These are phyloP conservation scores for Metarhizium anisopliae DNA, from an alignment of 2,329 filamentous ascomycete species.

Conservation along the genomic window DNA sequence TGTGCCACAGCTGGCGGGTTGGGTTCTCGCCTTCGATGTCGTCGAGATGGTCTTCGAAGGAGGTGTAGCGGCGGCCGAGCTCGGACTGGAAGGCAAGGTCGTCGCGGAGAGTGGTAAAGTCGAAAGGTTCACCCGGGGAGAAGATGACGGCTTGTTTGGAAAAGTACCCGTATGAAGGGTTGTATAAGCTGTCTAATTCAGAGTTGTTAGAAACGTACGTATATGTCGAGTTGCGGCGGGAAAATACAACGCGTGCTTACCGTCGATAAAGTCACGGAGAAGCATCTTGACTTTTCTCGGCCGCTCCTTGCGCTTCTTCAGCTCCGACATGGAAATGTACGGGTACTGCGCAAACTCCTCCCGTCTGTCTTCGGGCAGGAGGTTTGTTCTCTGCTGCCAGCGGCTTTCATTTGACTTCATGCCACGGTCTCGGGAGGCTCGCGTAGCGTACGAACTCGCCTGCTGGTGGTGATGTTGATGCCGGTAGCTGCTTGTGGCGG, in stretches of 20 bases:
- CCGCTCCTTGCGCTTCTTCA: slow-evolving; percentile 64
- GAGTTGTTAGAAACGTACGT: slow-evolving; percentile 8
- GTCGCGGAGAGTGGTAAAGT: slow-evolving; percentile 73
- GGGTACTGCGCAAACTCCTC: slow-evolving; percentile 78
- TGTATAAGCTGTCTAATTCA: slow-evolving; percentile 75
- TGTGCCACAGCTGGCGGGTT: slow-evolving; percentile 93
- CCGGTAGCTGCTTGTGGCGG: not conserved
- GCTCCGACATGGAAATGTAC: slow-evolving; percentile 71
- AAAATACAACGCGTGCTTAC: slow-evolving; percentile 30
- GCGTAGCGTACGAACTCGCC: slow-evolving; percentile 17
- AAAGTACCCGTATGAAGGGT: slow-evolving; percentile 92
- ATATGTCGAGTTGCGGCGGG: no score
- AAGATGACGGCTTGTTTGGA: slow-evolving; percentile 96
- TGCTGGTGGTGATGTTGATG: slow-evolving; percentile 9
- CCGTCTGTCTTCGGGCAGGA: slow-evolving; percentile 66
- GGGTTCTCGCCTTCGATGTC: slow-evolving; percentile 53
- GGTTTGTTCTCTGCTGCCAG: slow-evolving; percentile 78
- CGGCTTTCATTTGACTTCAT: slow-evolving; percentile 52
- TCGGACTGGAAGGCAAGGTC: slow-evolving; percentile 75
- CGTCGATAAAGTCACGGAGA: slow-evolving; percentile 94
- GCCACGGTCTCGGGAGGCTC: slow-evolving; percentile 26
- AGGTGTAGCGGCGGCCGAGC: slow-evolving; percentile 70
- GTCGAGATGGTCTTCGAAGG: slow-evolving; percentile 86
- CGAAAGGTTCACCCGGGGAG: slow-evolving; percentile 80
- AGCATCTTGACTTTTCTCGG: slow-evolving; percentile 92